phyloP scores from a whole-genome alignment of 805 yeast genomes.

The Yarrowia osloensis region DNA sequence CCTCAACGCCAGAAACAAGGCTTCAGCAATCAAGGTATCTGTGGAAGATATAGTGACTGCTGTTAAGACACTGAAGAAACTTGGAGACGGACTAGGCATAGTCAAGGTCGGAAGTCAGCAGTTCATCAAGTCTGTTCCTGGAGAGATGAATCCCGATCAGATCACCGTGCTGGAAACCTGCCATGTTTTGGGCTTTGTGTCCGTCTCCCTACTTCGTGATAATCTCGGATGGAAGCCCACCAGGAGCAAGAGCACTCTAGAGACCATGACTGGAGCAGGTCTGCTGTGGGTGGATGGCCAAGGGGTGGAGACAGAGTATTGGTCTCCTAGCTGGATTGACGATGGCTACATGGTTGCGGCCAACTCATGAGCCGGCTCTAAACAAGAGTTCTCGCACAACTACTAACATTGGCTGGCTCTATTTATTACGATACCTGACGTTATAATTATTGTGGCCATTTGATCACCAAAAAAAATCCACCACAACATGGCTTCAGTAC shows the following conservation, averaged over 20 bases:
- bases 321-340: slow-evolving; percentile 44
- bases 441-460: neutral
- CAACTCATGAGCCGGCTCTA: slow-evolving; percentile 32
- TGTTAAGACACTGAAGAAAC: slow-evolving; percentile 51
- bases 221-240: slow-evolving; percentile 73
- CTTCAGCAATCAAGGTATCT: slow-evolving; percentile 40
- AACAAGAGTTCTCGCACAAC: neutral
- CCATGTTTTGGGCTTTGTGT: slow-evolving; percentile 73
- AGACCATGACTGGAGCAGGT: slow-evolving; percentile 80
- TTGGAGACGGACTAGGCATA: slow-evolving; percentile 74
- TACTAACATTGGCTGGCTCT: neutral
- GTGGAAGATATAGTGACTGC: slow-evolving; percentile 60
- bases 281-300: slow-evolving; percentile 77
- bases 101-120: slow-evolving; percentile 57
- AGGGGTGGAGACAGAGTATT: slow-evolving; percentile 42
- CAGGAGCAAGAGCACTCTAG: slow-evolving; percentile 63
- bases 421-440: slow-evolving; percentile 12
- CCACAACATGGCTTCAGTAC: neutral
- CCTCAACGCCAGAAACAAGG: slow-evolving; percentile 39
- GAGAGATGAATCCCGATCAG: slow-evolving; percentile 68
- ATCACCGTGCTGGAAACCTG: slow-evolving; percentile 71
- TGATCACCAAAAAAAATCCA: neutral
- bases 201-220: slow-evolving; percentile 62
- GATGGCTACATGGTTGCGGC: slow-evolving; percentile 40
- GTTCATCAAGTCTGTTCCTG: slow-evolving; percentile 65